Evolutionary conservation across 306 rosid species (phyloP), one percentile per base, ranked within the genome.

Genomic region (Gleditsia sinensis): DNA sequence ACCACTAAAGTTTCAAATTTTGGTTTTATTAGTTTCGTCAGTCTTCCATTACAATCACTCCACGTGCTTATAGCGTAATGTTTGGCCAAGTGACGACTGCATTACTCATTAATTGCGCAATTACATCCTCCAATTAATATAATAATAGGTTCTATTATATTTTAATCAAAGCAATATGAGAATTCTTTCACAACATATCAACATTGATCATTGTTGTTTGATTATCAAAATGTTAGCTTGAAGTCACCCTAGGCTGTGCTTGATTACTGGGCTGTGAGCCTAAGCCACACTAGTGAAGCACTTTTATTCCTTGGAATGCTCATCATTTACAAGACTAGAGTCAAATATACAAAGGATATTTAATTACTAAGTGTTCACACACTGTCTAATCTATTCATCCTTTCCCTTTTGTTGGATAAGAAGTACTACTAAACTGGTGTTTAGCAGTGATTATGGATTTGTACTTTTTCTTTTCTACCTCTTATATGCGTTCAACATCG

Each of bases 41-140:
- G 24, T 67, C 62, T 57, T 67, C 69, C 27, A 67, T 56, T 40
- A 56, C 32, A 20, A 58, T 68, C 48, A 48, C 43, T 57, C 49
- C 34, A 16, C 32, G 24, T 33, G 54, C 21, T 68, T 63, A 3
- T 69, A 36, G 71, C 69, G 72, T 59, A 34, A 69, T 68, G 51
- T 57, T 16, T 74, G 55, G 69, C 67, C 54, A 56, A 46, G 57
- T 86, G 87, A 86, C 85, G 89, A 82, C 27, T 74, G 75, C 83
- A 65, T 84, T 81, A 69, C 83, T 46, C 77, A 59, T 33, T 69
- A 42, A 40, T 61, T 76, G 39, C 68, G 72, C 59, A 45, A 68
- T 50, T 75, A 23, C 57, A 39, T 33, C 23, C 58, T 56, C 53
- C n/a, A 12, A 3, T 54, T 37, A 2, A 53, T 30, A 16, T 23